Conservation (phyloP, 1,284 basidiomycete genomes). For the Malassezia equina region DNA sequence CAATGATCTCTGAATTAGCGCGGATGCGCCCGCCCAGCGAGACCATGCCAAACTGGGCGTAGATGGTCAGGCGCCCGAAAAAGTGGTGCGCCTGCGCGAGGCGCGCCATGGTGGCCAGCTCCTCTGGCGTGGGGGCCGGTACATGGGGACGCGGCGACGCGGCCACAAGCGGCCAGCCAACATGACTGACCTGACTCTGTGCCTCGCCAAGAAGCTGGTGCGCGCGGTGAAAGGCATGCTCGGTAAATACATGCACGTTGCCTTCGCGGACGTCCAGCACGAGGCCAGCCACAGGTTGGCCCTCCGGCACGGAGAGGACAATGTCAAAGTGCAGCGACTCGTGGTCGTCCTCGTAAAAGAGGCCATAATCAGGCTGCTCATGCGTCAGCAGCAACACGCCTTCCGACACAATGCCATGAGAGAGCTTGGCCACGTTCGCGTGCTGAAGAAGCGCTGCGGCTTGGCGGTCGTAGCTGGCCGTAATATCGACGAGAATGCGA, state of each 20-base stretch:
- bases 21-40: slow-evolving; percentile 9
- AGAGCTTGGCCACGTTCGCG: slow-evolving; percentile 29
- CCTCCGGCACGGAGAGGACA: slow-evolving; percentile 26
- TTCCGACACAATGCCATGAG: slow-evolving; percentile 27
- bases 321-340: slow-evolving; percentile 29
- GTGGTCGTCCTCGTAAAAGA: neutral
- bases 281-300: slow-evolving; percentile 22
- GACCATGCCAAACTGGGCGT: slow-evolving; percentile 24
- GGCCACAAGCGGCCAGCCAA: neutral
- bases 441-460: slow-evolving; percentile 26
- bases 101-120: neutral
- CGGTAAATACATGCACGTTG: slow-evolving; percentile 18
- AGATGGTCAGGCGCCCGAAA: slow-evolving; percentile 19
- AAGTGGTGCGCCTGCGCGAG: neutral
- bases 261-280: slow-evolving; percentile 25
- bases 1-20: neutral
- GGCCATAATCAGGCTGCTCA: neutral
- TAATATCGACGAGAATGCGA: slow-evolving; percentile 29
- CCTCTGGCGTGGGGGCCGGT: neutral
- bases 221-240: neutral
- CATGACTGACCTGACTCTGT: too few relatives aligned
- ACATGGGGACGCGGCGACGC: neutral
- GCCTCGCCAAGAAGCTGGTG: neutral
- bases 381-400: slow-evolving; percentile 28
- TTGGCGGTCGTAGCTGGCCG: slow-evolving; percentile 26